These are phyloP conservation scores for Mycena chlorophos DNA, from an alignment of 768 basidiomycete species.

Conservation along the genomic window DNA sequence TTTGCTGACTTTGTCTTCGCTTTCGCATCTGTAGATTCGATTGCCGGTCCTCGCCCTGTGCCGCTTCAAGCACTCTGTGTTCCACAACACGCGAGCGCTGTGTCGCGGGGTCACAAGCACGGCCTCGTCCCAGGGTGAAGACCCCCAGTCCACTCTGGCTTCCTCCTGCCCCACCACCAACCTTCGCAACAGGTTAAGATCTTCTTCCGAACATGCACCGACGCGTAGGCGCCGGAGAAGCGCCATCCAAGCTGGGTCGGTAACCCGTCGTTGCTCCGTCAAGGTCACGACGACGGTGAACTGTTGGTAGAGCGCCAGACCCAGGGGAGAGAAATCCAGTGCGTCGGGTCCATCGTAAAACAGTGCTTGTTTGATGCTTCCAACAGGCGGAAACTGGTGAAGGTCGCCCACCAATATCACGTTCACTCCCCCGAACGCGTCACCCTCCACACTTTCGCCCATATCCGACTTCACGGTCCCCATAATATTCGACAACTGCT, in stretches of 20 bases:
- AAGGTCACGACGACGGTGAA: slow-evolving; percentile 37
- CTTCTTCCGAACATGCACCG: slow-evolving; percentile 28
- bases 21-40: slow-evolving; percentile 26
- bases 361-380: slow-evolving; percentile 21
- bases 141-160: slow-evolving; percentile 25
- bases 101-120: slow-evolving; percentile 40
- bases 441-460: slow-evolving; percentile 1
- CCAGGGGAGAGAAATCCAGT: slow-evolving; percentile 5
- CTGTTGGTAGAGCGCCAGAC: slow-evolving; percentile 27
- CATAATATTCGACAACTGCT: slow-evolving; percentile 22
- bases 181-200: slow-evolving; percentile 28
- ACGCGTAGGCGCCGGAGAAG: slow-evolving; percentile 30
- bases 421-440: slow-evolving; percentile 39
- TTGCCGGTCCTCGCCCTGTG: slow-evolving; percentile 20
- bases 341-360: slow-evolving; percentile 18
- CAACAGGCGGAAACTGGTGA: slow-evolving; percentile 48
- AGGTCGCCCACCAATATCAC: slow-evolving; percentile 43
- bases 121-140: slow-evolving; percentile 33
- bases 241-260: slow-evolving; percentile 33
- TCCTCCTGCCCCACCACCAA: slow-evolving; percentile 24
- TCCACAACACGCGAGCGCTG: slow-evolving; percentile 37
- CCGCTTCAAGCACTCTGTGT: slow-evolving; percentile 25
- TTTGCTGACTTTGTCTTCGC: background rate
- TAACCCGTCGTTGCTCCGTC: slow-evolving; percentile 38
- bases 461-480: slow-evolving; percentile 7